A percentile compares a stretch with the other conserved stretches of the same genome.
phyloP scores from a whole-genome alignment of 2,329 filamentous ascomycete species.

The Eutypa lata region DNA sequence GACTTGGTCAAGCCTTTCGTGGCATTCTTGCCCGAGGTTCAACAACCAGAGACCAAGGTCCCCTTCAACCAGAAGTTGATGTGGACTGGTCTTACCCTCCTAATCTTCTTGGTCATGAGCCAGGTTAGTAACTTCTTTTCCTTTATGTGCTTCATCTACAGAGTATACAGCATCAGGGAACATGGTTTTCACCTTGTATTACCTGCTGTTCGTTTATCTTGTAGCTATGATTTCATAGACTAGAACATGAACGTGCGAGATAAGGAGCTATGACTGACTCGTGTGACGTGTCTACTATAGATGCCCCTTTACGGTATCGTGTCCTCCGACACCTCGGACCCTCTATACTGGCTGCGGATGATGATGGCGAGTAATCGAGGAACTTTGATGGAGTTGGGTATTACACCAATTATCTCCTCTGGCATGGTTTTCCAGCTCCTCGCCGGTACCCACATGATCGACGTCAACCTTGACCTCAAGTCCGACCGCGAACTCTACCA shows the following conservation, averaged over 20 bases:
- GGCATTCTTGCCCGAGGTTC: conserved; percentile 98
- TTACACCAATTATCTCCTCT: conserved; percentile 98
- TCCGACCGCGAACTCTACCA: conserved; percentile 99
- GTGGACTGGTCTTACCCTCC: conserved; percentile 89
- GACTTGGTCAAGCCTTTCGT: conserved; percentile 99
- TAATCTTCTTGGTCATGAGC: conserved; percentile 99
- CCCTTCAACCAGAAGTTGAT: conserved; percentile 98
- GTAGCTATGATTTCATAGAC: no score
- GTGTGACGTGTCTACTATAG: conserved; percentile 44
- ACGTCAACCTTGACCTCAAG: conserved; percentile 99
- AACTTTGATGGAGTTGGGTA: conserved; percentile 93
- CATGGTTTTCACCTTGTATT: no score
- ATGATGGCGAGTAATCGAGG: conserved; percentile 99
- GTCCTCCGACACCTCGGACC: conserved; percentile 96
- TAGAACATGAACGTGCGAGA: not conserved
- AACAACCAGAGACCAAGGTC: conserved; percentile 96
- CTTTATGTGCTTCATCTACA: not conserved
- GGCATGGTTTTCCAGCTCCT: conserved; percentile 99
- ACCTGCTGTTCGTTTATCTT: no score
- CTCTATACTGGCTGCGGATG: conserved; percentile 99
- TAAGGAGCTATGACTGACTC: not conserved
- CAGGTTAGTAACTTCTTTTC: conserved; percentile 31
- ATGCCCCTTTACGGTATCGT: conserved; percentile 99
- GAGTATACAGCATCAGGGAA: no score
- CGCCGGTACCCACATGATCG: conserved; percentile 98